Evolutionary conservation across 2,329 filamentous ascomycete species (phyloP).

Genomic region (Aureobasidium sp.): DNA sequence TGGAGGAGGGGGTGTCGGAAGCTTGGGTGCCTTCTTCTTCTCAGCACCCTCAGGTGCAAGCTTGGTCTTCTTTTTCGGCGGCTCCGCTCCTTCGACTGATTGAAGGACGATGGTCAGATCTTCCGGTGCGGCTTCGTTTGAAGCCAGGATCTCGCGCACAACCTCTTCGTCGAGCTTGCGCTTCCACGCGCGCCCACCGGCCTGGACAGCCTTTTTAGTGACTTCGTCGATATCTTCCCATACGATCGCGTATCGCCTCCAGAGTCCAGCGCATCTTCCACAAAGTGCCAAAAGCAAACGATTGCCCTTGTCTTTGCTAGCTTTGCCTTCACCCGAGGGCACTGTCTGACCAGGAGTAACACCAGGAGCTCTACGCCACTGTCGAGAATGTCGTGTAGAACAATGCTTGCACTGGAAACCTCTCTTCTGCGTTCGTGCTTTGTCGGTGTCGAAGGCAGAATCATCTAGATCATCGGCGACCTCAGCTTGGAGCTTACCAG

Average conservation of each 20-base stretch:
- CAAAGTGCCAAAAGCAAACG: slow-evolving; percentile 78
- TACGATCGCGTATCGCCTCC: slow-evolving; percentile 91
- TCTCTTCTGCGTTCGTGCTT: slow-evolving; percentile 71
- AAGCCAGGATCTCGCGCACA: slow-evolving; percentile 63
- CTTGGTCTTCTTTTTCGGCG: slow-evolving; percentile 56
- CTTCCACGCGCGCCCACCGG: slow-evolving; percentile 79
- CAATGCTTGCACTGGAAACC: slow-evolving; percentile 95
- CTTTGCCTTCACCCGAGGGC: slow-evolving; percentile 58
- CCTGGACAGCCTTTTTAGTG: slow-evolving; percentile 75
- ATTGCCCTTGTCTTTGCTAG: slow-evolving; percentile 65
- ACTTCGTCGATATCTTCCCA: slow-evolving; percentile 94
- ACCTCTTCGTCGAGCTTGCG: slow-evolving; percentile 88
- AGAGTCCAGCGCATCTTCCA: slow-evolving; percentile 81
- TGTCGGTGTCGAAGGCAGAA: slow-evolving; percentile 88
- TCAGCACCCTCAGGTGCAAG: slow-evolving; percentile 45
- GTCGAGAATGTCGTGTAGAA: slow-evolving; percentile 66
- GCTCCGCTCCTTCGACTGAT: slow-evolving; percentile 35
- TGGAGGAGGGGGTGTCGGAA: slow-evolving; percentile 51
- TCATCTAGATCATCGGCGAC: slow-evolving; percentile 89
- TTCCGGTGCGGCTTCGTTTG: slow-evolving; percentile 46
- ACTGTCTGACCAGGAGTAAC: slow-evolving; percentile 65
- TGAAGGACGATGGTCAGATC: slow-evolving; percentile 19
- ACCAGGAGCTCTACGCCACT: slow-evolving; percentile 86
- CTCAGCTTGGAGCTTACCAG: slow-evolving; percentile 78
- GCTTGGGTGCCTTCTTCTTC: slow-evolving; percentile 54